Evolutionary conservation across 208 protist genomes (phyloP), one percentile per base, ranked within the genome.

Genomic region (Crithidia expoeki): DNA sequence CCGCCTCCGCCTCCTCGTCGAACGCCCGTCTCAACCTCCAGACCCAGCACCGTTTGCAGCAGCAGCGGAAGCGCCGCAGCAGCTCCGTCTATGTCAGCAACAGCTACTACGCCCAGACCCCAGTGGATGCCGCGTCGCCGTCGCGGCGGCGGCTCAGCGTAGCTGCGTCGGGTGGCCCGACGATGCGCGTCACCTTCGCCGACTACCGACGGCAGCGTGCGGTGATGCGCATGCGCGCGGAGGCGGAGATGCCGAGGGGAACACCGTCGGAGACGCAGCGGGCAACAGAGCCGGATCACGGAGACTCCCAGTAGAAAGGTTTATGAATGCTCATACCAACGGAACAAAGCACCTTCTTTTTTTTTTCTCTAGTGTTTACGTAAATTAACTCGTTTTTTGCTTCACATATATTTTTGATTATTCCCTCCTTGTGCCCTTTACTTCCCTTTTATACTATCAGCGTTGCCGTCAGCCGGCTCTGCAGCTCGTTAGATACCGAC

Each of bases 131-230:
- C 17, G 36, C 68, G 3, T 67, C 68, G 2, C 57, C 51, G 27
- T 49, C 59, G 33, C 68, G 59, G 59, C 68, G 51, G 1, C 68
- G 49, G 2, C 59, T 67, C 27, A 74, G 52, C 28, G 19, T 62
- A n/a, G 38, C 38, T 14, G 21, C 60, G 0, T n/a, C 44, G 14
- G 60, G 51, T 28, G 50, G 51, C 12, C 25, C 38, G 36, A 30
- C 68, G 23, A 60, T 21, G n/a, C 71, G 63, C 33, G 25, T 69
- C 23, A 76, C 71, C 46, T 76, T 76, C 40, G 42, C 71, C 25
- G 71, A 76, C n/a, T 76, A 76, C 62, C 71, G 63, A 36, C 71
- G 71, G 7, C 62, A 70, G 36, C 71, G 71, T 33, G 71, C 71
- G 34, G 21, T 76, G 56, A 21, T 59, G 46, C 62, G 63, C 2